Base-by-base conservation (phyloP, 2,329 filamentous ascomycete genomes). In the Aspergillus puulaauensis region DNA sequence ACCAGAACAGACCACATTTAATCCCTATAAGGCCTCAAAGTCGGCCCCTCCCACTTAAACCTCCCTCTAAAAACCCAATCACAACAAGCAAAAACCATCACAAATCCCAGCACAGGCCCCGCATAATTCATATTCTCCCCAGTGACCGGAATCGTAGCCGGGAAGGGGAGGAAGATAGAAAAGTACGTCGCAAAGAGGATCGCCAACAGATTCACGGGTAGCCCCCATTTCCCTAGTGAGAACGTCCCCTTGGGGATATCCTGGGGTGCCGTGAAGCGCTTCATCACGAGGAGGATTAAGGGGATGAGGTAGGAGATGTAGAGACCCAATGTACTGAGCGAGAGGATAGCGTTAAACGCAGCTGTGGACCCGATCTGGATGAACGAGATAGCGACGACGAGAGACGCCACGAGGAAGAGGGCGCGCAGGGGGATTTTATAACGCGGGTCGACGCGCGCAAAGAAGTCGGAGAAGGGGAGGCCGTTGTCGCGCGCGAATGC, bases 291-390 rank as follows among this genome's bases (percentile, higher is more conserved):
- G 2, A 63, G 74, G 15, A 70, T 62, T 45, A 80, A 75, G 6
- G 61, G 63, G n/a, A 82, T 74, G 44, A 83, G 74, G 64, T 83
- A 83, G 23, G 79, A 81, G 43, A 76, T 75, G 39, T 82, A 77
- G 19, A 83, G 72, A 2, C 77, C 77, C 35, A 75, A 75, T 45
- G 80, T 72, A 11, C 76, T 76, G 12, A 84, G 71, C 6, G 80
- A 81, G 15, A 80, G 73, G 60, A 83, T 78, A 54, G 77, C 80
- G 65, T 82, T 80, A 68, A 83, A 82, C 4, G 80, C 81, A 4
- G 75, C 73, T 5, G 73, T 68, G 23, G 75, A 80, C 23, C 77
- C 80, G 50, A 82, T 76, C 66, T 79, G 80, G 70, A 82, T 81
- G 40, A 81, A 69, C 12, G 65, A 66, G 11, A 73, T 67, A 12